Base-by-base conservation (phyloP, 768 basidiomycete species). In the Daedalea quercina region DNA sequence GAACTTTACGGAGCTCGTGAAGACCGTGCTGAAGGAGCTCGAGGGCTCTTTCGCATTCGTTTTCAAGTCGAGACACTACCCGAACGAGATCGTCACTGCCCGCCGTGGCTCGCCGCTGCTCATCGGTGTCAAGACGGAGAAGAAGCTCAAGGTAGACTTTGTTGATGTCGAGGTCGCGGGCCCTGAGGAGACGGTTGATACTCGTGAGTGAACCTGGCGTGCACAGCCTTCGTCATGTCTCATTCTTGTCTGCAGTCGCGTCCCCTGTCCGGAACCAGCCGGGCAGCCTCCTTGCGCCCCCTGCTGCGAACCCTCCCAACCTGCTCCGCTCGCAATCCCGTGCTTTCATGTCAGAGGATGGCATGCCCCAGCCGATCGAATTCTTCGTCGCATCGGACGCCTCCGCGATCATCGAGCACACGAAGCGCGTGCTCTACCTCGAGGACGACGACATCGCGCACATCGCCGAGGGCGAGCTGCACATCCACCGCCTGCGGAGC, bases 321-420 rank as follows among this genome's bases (percentile, higher is more conserved):
- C 83, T 96, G 52, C 78, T 90, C 59, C 89, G 94, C 58, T 88
- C 91, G 23, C 96, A 98, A 68, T 96, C 94, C 37, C 87, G 96
- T 22, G 94, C 94, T 41, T 99, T 98, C 79, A 90, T 98, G 78
- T 90, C 92, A 13, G 96, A 98, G 64, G 96, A 99, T 70, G 96
- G 96, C 45, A 85, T 94, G 63, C 94, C 95, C 35, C 94, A 97
- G 62, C 95, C 96, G 41, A 99, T 99, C 71, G 96, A 99, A 66
- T 99, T 94, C 78, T 98, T 98, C 76, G 88, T 99, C 62, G 96
- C 96, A 6, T 98, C 95, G 1, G 96, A 99, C 63, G 96, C 96
- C 23, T 74, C 90, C 23, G 96, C 96, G 50, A 86, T 99, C 62
- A 82, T 99, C 60, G 96, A 99, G 70, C 95, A 98, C 79, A 99